These are phyloP conservation scores for Monoraphidium neglectum DNA, from an alignment of 139 green algal species.

Conservation along the genomic window DNA sequence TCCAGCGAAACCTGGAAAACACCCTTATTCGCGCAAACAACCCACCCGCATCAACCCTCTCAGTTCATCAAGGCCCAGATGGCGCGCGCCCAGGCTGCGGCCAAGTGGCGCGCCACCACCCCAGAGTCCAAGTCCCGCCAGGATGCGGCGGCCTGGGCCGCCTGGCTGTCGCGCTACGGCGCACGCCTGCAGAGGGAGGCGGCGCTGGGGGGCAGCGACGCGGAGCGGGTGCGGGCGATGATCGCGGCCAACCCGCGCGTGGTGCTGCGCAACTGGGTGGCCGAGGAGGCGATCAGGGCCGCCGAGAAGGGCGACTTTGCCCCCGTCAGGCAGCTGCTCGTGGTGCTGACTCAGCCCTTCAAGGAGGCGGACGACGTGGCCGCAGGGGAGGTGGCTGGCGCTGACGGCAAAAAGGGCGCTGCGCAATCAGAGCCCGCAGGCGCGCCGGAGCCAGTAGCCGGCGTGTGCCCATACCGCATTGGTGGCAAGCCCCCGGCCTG, in stretches of 20 bases:
- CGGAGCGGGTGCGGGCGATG: conserved; percentile 39
- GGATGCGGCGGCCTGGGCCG: conserved; percentile 36
- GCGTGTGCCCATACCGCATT: conserved; percentile 25
- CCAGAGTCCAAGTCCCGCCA: conserved; percentile 23
- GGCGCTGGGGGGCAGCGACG: conserved; percentile 4
- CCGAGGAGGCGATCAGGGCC: conserved; percentile 50
- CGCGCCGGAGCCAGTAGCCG: not conserved
- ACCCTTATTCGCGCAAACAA: too few species aligned
- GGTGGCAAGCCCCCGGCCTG: conserved; percentile 46
- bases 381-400: not conserved
- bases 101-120: conserved; percentile 9
- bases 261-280: conserved; percentile 65
- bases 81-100: conserved; percentile 9
- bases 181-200: conserved; percentile 37
- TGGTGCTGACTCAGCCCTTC: conserved; percentile 46
- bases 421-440: not conserved
- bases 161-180: conserved; percentile 52
- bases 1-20: too few species aligned
- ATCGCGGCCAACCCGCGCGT: conserved; percentile 56
- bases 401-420: not conserved
- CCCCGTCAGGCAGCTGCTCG: conserved; percentile 26
- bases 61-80: conserved; percentile 41
- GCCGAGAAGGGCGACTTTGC: conserved; percentile 52
- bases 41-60: too few species aligned
- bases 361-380: conserved; percentile 13